These are phyloP conservation scores for Coniochaeta ligniaria DNA, from an alignment of 2,329 filamentous ascomycete genomes.

Conservation along the genomic window DNA sequence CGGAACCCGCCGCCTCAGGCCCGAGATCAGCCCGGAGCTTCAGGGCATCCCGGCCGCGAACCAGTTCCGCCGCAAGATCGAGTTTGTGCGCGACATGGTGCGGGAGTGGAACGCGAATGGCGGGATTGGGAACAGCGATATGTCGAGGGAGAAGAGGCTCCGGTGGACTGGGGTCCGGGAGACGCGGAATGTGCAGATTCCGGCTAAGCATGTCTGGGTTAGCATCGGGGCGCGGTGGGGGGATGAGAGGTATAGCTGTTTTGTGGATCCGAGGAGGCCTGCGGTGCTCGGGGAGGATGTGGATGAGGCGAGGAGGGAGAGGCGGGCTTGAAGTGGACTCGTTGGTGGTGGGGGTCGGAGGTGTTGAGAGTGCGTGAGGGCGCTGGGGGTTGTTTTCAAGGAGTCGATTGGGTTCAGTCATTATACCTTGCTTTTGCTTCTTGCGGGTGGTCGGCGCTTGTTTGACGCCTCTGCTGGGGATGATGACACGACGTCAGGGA, in stretches of 20 bases:
- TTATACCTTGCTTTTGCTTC: neutral
- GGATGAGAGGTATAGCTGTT: constrained; percentile 46
- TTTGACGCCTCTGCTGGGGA: neutral
- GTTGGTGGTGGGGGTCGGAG: neutral
- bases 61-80: constrained; percentile 65
- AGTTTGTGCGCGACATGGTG: constrained; percentile 62
- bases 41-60: constrained; percentile 65
- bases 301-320: neutral
- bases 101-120: constrained; percentile 65
- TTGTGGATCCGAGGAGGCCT: constrained; percentile 48
- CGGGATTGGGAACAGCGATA: constrained; percentile 61
- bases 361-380: neutral
- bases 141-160: constrained; percentile 45
- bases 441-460: neutral
- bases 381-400: neutral
- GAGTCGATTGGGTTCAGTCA: neutral
- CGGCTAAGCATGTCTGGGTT: constrained; percentile 61
- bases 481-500: neutral
- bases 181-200: constrained; percentile 39
- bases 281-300: constrained; percentile 47
- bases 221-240: constrained; percentile 58
- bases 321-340: neutral
- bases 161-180: constrained; percentile 55
- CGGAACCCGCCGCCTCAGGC: constrained; percentile 40
- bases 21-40: constrained; percentile 53